These are phyloP conservation scores for Aspergillus bombycis DNA, from an alignment of 2,329 filamentous ascomycete species.

Conservation along the genomic window DNA sequence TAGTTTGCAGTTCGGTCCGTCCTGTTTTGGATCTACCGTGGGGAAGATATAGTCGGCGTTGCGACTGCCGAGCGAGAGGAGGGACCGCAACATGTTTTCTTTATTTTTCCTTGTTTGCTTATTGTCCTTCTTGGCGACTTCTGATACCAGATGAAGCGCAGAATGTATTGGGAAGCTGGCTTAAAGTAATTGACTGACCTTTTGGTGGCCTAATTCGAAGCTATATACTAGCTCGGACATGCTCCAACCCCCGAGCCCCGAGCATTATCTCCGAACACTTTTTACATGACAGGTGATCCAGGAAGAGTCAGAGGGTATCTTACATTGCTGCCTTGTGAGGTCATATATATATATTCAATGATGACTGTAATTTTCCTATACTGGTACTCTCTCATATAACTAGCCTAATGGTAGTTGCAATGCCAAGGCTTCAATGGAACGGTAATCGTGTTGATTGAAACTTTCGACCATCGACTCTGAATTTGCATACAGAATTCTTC, in stretches of 20 bases:
- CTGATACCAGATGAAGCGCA: neutral
- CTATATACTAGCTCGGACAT: neutral
- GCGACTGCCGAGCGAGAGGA: conserved; percentile 32
- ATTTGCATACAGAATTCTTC: no score
- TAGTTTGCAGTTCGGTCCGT: conserved; percentile 38
- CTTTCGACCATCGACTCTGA: no score
- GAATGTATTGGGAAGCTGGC: neutral
- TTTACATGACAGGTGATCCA: neutral
- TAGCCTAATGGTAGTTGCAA: no score
- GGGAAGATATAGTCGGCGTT: conserved; percentile 39
- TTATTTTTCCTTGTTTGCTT: neutral
- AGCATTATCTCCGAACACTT: neutral
- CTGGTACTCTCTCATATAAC: no score
- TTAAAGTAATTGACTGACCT: neutral
- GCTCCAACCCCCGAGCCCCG: neutral
- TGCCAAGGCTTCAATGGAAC: no score
- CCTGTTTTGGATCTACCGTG: conserved; percentile 35
- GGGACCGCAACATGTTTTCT: conserved; percentile 35
- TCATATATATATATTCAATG: no score
- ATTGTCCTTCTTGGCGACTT: neutral
- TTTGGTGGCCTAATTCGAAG: neutral
- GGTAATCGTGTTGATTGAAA: no score
- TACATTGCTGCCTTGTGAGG: no score
- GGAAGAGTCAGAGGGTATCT: no score
- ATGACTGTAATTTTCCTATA: no score